A percentile compares a stretch with the other conserved stretches of the same genome.
Evolutionary conservation across 192 early-diverging fungal genomes (phyloP).

Genomic region (Entrophospora sp.): DNA sequence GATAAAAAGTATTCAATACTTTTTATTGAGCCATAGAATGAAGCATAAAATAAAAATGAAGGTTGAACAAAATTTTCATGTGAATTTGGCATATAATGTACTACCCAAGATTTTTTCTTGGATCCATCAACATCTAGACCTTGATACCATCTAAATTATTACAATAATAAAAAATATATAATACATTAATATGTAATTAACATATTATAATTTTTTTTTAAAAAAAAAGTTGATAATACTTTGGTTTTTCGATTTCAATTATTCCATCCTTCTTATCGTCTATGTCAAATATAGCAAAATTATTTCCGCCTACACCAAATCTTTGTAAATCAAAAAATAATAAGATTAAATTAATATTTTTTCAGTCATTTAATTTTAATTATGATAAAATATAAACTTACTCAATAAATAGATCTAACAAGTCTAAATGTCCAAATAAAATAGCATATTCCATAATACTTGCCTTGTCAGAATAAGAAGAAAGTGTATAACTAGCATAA

Average conservation of each 20-base stretch:
- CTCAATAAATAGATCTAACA: slow-evolving; percentile 1
- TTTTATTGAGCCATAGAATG: neutral
- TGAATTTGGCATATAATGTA: neutral
- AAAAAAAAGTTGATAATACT: neutral
- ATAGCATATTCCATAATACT: neutral
- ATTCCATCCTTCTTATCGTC: neutral
- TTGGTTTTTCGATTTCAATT: neutral
- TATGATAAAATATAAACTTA: neutral
- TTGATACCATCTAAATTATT: neutral
- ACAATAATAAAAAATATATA: neutral
- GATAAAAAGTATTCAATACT: neutral
- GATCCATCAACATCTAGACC: neutral
- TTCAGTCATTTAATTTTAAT: neutral
- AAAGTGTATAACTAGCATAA: no score
- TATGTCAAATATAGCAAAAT: slow-evolving; percentile 4
- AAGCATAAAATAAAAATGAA: neutral
- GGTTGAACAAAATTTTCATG: neutral
- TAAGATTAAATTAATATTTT: neutral
- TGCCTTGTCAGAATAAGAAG: neutral
- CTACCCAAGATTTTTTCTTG: neutral
- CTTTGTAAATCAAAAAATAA: neutral
- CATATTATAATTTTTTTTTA: neutral
- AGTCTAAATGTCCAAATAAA: neutral
- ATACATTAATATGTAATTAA: neutral
- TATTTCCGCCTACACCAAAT: slow-evolving; percentile 3